Conservation (phyloP, 495 filamentous ascomycete genomes). For the Neurospora sp. region DNA sequence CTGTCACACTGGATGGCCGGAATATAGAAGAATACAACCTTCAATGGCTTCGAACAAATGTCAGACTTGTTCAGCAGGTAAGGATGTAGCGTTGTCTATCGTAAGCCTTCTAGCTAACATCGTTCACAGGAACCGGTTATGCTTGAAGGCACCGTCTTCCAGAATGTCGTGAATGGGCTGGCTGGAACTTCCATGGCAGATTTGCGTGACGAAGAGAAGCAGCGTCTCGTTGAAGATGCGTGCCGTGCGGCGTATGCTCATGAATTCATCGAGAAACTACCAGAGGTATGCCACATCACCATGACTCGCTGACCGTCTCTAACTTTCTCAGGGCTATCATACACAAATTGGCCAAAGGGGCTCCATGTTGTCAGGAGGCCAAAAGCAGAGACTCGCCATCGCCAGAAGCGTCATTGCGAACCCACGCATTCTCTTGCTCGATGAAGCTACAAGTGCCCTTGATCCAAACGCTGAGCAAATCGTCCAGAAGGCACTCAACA, state of each 20-base stretch:
- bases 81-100: not conserved
- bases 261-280: constrained; percentile 45
- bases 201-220: constrained; percentile 36
- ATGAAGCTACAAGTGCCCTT: constrained; percentile 68
- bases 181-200: constrained; percentile 44
- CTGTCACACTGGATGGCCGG: constrained; percentile 42
- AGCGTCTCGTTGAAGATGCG: constrained; percentile 41
- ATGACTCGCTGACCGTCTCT: not conserved
- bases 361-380: constrained; percentile 37
- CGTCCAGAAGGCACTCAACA: constrained; percentile 56
- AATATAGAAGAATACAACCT: constrained; percentile 44
- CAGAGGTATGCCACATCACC: constrained; percentile 20
- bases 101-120: not conserved
- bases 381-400: constrained; percentile 56
- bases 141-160: constrained; percentile 58
- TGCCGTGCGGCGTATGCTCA: constrained; percentile 46
- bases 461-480: constrained; percentile 55
- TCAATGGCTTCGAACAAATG: constrained; percentile 54
- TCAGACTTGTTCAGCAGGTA: constrained; percentile 54
- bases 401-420: constrained; percentile 56
- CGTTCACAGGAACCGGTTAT: constrained; percentile 47
- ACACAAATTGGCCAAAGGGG: constrained; percentile 45
- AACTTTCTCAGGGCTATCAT: constrained; percentile 32
- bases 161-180: constrained; percentile 53
- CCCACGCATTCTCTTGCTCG: constrained; percentile 64